Conservation (phyloP, 805 yeast genomes). For the Starmerella geochares region DNA sequence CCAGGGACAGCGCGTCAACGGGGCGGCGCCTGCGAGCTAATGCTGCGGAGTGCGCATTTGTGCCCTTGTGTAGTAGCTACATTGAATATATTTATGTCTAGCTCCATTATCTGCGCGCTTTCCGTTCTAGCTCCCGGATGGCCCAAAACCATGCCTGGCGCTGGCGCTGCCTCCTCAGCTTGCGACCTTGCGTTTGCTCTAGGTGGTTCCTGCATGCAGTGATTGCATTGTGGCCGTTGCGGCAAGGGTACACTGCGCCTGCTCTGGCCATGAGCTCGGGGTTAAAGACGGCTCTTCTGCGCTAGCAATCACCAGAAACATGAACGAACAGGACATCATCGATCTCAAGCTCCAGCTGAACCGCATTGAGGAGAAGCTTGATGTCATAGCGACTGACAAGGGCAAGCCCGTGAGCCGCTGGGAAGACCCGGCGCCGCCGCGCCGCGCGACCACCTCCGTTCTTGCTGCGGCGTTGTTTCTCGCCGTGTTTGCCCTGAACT, state of each 20-base stretch:
- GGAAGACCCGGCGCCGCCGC: not conserved
- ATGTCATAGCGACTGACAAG: not conserved
- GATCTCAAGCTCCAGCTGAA: slow-evolving; percentile 4
- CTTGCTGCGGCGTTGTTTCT: not conserved
- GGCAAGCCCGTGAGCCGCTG: not conserved
- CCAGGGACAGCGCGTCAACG: too few relatives aligned
- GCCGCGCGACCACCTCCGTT: not conserved
- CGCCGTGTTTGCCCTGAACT: not conserved
- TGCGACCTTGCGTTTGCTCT: slow-evolving; percentile 4
- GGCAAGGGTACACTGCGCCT: slow-evolving; percentile 7
- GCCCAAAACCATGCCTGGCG: too few relatives aligned
- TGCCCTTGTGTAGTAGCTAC: too few relatives aligned
- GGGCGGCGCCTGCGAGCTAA: too few relatives aligned
- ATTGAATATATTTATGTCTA: too few relatives aligned
- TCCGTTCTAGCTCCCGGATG: too few relatives aligned
- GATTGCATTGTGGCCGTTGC: not conserved
- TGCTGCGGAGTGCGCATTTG: too few relatives aligned
- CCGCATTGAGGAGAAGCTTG: slow-evolving; percentile 7
- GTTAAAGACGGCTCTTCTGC: not conserved
- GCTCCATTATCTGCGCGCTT: too few relatives aligned
- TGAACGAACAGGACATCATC: not conserved
- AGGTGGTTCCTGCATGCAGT: not conserved
- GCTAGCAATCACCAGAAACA: not conserved
- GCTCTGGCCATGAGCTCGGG: not conserved
- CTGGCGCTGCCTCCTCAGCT: not conserved